These are phyloP conservation scores for Metarhizium sp. DNA, from an alignment of 2,329 filamentous ascomycete species.

Conservation along the genomic window DNA sequence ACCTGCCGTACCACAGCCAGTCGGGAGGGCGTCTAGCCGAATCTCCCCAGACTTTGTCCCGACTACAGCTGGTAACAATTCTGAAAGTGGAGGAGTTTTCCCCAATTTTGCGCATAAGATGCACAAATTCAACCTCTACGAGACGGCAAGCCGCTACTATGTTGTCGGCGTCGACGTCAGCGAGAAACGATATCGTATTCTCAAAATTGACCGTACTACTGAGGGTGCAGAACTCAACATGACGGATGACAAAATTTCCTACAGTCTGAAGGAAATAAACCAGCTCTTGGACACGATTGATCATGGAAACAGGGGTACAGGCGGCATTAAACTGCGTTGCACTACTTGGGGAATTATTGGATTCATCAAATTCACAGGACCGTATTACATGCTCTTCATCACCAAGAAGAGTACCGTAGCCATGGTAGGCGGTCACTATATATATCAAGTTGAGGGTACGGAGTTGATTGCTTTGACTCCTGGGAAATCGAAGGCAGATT, in stretches of 20 bases:
- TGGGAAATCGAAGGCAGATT: conserved; percentile 65
- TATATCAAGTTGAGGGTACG: conserved; percentile 91
- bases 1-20: background rate
- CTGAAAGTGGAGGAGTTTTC: conserved; percentile 16
- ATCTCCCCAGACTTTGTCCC: conserved; percentile 25
- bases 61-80: conserved; percentile 2
- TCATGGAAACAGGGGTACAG: conserved; percentile 84
- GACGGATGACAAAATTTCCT: conserved; percentile 90
- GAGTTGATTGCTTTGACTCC: conserved; percentile 83
- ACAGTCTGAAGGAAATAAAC: conserved; percentile 85
- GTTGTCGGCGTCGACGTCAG: conserved; percentile 88
- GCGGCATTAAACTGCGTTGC: conserved; percentile 81
- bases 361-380: conserved; percentile 91
- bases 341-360: conserved; percentile 90
- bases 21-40: conserved; percentile 35
- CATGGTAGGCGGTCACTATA: conserved; percentile 90
- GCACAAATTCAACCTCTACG: conserved; percentile 97
- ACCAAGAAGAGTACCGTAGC: conserved; percentile 94
- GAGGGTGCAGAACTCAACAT: conserved; percentile 69
- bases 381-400: conserved; percentile 95
- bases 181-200: conserved; percentile 78
- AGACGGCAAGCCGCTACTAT: conserved; percentile 88
- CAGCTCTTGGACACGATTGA: conserved; percentile 90
- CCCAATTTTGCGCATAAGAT: conserved; percentile 52
- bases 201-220: conserved; percentile 89